Conservation (phyloP, 441 rosid genomes). For the Bocquillonia castaneifolia region DNA sequence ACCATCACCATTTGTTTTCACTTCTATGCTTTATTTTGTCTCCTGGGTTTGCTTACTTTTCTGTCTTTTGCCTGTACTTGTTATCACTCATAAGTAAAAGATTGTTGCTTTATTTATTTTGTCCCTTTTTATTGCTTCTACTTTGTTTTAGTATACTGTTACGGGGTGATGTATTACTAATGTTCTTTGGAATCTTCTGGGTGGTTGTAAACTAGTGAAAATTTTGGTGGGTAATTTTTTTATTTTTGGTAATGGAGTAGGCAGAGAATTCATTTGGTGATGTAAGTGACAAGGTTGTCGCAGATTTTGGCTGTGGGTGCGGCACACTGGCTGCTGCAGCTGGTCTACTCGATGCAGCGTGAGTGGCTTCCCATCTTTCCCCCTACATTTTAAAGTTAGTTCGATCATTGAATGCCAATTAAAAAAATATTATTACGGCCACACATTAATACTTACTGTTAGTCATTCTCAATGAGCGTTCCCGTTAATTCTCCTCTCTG, state of each 20-base stretch:
- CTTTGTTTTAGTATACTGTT: background rate
- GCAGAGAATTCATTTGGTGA: slow-evolving; percentile 90
- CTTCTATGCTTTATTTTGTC: background rate
- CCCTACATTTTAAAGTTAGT: background rate
- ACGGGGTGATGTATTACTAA: background rate
- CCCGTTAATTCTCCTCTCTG: background rate
- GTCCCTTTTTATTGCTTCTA: background rate
- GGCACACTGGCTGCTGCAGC: slow-evolving; percentile 87
- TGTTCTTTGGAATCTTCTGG: background rate
- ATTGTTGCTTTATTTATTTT: background rate
- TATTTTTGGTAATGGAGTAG: slow-evolving; percentile 28
- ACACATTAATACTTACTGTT: background rate
- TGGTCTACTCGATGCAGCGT: slow-evolving; percentile 83
- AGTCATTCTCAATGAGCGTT: background rate
- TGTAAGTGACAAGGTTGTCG: slow-evolving; percentile 63
- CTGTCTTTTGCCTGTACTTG: background rate
- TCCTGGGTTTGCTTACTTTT: background rate
- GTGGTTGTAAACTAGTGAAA: background rate
- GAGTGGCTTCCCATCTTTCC: slow-evolving; percentile 27
- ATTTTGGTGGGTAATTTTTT: background rate
- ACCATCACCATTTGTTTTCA: background rate
- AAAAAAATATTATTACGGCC: background rate
- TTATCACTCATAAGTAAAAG: background rate
- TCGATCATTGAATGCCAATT: background rate
- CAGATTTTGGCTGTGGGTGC: slow-evolving; percentile 95